Conservation (phyloP, 441 rosid species). For the Syzygium syzygioides region DNA sequence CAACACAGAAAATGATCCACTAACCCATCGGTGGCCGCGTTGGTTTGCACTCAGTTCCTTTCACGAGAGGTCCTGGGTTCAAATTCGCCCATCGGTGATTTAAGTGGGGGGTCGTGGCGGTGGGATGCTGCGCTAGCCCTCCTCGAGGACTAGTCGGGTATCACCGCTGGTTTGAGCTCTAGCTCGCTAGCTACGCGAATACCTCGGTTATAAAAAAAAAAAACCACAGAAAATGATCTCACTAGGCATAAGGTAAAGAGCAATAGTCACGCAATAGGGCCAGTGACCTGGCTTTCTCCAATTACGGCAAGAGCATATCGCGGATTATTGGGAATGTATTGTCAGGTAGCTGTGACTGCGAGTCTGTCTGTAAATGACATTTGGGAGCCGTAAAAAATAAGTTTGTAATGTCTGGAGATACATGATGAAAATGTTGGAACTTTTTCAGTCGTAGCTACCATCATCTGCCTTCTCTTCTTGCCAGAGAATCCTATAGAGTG, state of each 20-base stretch:
- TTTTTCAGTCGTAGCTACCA: accelerated
- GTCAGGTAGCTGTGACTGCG: neutral
- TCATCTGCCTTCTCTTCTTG: neutral
- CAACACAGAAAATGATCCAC: neutral
- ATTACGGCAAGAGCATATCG: neutral
- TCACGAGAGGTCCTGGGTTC: no score
- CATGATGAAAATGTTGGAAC: neutral
- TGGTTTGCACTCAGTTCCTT: no score
- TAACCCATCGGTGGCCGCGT: no score
- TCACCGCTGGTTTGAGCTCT: no score
- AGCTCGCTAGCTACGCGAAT: no score
- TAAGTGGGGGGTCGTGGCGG: no score
- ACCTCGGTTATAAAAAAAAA: no score
- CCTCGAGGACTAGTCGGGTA: no score
- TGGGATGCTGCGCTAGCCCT: no score
- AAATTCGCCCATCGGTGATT: no score
- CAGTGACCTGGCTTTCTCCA: neutral
- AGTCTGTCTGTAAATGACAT: neutral
- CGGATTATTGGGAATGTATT: neutral
- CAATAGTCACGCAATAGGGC: neutral
- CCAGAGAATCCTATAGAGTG: no score
- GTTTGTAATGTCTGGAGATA: neutral
- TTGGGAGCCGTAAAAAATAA: neutral
- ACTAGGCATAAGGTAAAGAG: neutral
- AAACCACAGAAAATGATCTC: neutral